Percentiles rank a stretch among this genome's conserved stretches.
phyloP scores from a whole-genome alignment of 805 yeast species.

The Metschnikowia henanensis region DNA sequence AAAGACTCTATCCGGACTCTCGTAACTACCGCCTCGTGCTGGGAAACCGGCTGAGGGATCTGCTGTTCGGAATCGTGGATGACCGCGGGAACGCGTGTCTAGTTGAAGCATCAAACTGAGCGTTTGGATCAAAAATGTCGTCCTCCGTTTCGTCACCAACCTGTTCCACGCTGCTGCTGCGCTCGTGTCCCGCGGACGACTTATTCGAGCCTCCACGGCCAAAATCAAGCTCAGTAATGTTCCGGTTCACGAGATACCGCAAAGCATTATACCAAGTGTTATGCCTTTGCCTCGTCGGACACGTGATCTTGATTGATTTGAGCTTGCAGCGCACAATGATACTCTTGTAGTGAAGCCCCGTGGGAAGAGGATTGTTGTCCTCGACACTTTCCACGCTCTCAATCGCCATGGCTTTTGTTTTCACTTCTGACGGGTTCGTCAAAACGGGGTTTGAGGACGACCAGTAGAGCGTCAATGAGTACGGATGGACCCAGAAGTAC shows the following conservation, averaged over 20 bases:
- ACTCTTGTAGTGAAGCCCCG: slow-evolving; percentile 85
- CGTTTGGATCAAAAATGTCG: slow-evolving; percentile 12
- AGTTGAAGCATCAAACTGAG: slow-evolving; percentile 16
- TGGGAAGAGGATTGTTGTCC: slow-evolving; percentile 85
- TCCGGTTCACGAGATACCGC: slow-evolving; percentile 68
- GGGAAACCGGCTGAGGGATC: slow-evolving; percentile 8
- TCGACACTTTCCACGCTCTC: slow-evolving; percentile 74
- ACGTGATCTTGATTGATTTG: slow-evolving; percentile 73
- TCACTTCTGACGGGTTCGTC: slow-evolving; percentile 61
- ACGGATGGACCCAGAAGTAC: slow-evolving; percentile 96
- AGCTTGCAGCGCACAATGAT: slow-evolving; percentile 71
- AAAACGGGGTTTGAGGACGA: slow-evolving; percentile 75
- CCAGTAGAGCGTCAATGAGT: slow-evolving; percentile 90
- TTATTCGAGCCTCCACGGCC: slow-evolving; percentile 19
- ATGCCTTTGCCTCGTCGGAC: slow-evolving; percentile 85
- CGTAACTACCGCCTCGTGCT: slow-evolving; percentile 1
- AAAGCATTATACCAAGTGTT: slow-evolving; percentile 89
- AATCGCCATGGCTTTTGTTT: slow-evolving; percentile 80
- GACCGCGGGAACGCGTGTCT: slow-evolving; percentile 21
- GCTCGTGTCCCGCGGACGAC: slow-evolving; percentile 3
- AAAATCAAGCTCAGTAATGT: slow-evolving; percentile 54
- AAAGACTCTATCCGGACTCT: neutral
- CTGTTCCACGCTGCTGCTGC: neutral
- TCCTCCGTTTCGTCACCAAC: slow-evolving; percentile 5
- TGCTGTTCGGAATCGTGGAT: slow-evolving; percentile 14